Evolutionary conservation across 345 rosid species (phyloP), one percentile per base, ranked within the genome.

Genomic region (Combretum micranthum): DNA sequence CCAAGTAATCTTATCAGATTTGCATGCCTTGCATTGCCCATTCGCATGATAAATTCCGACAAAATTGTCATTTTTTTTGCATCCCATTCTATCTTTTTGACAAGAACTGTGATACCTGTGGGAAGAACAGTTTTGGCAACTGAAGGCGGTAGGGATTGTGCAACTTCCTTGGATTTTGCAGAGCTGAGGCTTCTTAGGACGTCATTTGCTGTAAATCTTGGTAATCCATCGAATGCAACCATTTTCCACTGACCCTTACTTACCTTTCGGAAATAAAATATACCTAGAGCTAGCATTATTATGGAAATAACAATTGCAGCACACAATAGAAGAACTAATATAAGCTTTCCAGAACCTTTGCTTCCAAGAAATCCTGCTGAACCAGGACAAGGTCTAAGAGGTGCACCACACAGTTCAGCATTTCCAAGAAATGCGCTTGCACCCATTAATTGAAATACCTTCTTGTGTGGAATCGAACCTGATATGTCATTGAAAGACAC

Each of bases 1-100:
- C 98, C 98, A 11, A 92, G 84, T 73, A 92, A 67, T 69, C 98
- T 80, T 20, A 72, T 66, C 77, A 92, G 67, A 55, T 86, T 92
- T 73, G 54, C 80, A 59, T 92, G 95, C 76, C 98, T 81, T 26
- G 83, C 83, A 60, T 76, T 80, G 46, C 98, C 98, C 69, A 88
- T 63, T 53, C 62, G 75, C 14, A 58, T 76, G 23, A 84, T 42
- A 44, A 78, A 73, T 48, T 85, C 84, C 20, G 72, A 62, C 48
- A 73, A 26, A 25, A 51, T 66, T 56, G 59, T 66, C 64, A 68
- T 73, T 60, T 69, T 74, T 39, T 74, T 81, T 4, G 77, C 69
- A 56, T 73, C 81, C 65, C 83, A 72, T 32, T 86, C 83, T 1
- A 92, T 64, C 61, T 73, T 80, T 72, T 86, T 81, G 66, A 86